phyloP scores from a whole-genome alignment of 2,329 filamentous ascomycete species.

The Ustulina deusta region DNA sequence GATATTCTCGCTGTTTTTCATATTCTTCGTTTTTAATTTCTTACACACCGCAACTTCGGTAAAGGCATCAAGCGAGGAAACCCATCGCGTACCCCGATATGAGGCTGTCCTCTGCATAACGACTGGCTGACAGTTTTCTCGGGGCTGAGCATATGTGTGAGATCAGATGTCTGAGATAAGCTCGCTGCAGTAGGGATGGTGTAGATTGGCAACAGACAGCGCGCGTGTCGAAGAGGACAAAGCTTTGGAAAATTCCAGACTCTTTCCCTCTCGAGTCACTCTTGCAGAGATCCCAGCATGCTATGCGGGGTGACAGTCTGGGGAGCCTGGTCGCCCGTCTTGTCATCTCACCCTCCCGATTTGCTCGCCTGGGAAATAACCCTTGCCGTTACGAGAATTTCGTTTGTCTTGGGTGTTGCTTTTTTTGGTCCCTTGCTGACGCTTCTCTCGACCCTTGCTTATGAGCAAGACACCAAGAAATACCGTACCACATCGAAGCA shows the following conservation, averaged over 20 bases:
- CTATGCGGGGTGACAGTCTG: slow-evolving; percentile 40
- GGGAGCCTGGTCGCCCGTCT: slow-evolving; percentile 35
- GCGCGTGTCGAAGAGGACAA: neutral
- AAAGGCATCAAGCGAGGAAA: slow-evolving; percentile 11
- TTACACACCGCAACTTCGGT: slow-evolving; percentile 37
- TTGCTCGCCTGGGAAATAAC: slow-evolving; percentile 30
- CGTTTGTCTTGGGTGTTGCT: slow-evolving; percentile 35
- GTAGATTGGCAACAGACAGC: slow-evolving; percentile 13
- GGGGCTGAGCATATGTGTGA: slow-evolving; percentile 31
- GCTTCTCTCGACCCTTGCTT: slow-evolving; percentile 6
- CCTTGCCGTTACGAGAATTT: slow-evolving; percentile 32
- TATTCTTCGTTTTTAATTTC: neutral
- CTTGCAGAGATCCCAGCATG: slow-evolving; percentile 14
- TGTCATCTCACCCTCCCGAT: slow-evolving; percentile 33
- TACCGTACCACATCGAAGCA: neutral
- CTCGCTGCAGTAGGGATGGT: slow-evolving; percentile 1
- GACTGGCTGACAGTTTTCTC: slow-evolving; percentile 26
- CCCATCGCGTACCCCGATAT: slow-evolving; percentile 21
- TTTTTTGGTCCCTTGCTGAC: slow-evolving; percentile 37
- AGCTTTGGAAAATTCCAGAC: slow-evolving; percentile 39
- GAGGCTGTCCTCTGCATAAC: slow-evolving; percentile 31
- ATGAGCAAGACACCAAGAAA: slow-evolving; percentile 20
- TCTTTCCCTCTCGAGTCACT: slow-evolving; percentile 36
- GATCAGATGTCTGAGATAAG: slow-evolving; percentile 26
- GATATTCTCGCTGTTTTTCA: slow-evolving; percentile 3